These are phyloP conservation scores for Erythrophleum fordii DNA, from an alignment of 306 rosid genomes.

Conservation along the genomic window DNA sequence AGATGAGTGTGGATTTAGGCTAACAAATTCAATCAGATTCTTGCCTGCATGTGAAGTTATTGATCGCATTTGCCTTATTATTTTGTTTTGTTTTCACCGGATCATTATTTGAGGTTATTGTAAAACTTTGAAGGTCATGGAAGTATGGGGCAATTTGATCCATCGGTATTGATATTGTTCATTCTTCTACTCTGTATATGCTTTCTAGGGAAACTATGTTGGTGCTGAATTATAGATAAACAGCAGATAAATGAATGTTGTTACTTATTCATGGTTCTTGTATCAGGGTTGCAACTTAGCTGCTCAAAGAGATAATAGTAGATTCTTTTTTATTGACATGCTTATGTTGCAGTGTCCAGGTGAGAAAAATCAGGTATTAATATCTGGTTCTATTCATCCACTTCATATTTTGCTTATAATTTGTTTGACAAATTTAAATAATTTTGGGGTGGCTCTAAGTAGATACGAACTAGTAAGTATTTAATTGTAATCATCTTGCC, in stretches of 20 bases:
- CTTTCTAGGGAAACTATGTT: not conserved
- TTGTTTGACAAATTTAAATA: conserved; percentile 14
- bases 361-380: conserved; percentile 64
- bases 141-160: not conserved
- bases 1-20: not conserved
- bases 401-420: not conserved
- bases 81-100: not conserved
- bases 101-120: not conserved
- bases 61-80: not conserved
- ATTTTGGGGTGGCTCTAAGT: not conserved
- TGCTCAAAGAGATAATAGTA: conserved; percentile 73
- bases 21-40: not conserved
- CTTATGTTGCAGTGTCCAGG: conserved; percentile 82
- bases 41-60: not conserved
- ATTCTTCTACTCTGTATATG: not conserved
- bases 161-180: not conserved
- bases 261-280: not conserved
- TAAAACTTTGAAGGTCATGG: not conserved
- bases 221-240: not conserved
- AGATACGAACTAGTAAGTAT: not conserved
- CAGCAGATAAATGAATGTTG: not conserved
- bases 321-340: conserved; percentile 83
- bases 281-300: conserved; percentile 87
- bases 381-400: conserved; percentile 21
- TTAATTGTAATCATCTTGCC: not conserved